Conservation (phyloP, 805 yeast genomes). For the Candida mattraensis region DNA sequence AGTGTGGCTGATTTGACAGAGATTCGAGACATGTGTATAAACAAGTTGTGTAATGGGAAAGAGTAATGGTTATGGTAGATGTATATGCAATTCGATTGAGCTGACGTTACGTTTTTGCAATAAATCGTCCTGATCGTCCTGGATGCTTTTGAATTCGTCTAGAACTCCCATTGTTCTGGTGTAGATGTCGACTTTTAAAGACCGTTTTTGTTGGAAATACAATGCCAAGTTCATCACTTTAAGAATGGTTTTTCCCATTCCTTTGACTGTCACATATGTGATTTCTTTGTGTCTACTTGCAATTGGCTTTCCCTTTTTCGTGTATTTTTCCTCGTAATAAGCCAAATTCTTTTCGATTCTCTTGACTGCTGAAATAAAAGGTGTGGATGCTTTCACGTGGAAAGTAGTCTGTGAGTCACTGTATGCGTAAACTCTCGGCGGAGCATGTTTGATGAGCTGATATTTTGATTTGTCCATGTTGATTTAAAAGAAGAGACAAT, state of each 20-base stretch:
- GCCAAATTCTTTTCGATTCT: conserved; percentile 52
- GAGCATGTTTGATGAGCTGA: conserved; percentile 52
- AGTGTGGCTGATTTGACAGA: conserved; percentile 52
- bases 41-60: conserved; percentile 17
- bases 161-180: conserved; percentile 69
- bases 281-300: conserved; percentile 24
- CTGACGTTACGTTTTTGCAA: conserved; percentile 48
- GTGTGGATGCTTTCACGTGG: conserved; percentile 63
- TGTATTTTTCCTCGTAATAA: conserved; percentile 37
- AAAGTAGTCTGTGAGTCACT: conserved; percentile 49
- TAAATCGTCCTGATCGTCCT: conserved; percentile 30
- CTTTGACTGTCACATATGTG: conserved; percentile 55
- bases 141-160: conserved; percentile 55
- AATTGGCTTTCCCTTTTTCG: conserved; percentile 38
- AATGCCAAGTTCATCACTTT: conserved; percentile 63
- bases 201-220: conserved; percentile 52
- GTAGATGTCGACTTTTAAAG: conserved; percentile 53
- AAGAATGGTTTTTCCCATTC: conserved; percentile 74
- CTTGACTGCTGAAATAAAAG: conserved; percentile 72
- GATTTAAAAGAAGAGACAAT: too few relatives aligned
- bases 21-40: conserved; percentile 41
- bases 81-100: conserved; percentile 45
- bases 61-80: conserved; percentile 11
- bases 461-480: conserved; percentile 35
- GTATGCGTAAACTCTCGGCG: conserved; percentile 44